These are phyloP conservation scores for Piper betle DNA, from an alignment of 164 flowering plant species.

Conservation along the genomic window DNA sequence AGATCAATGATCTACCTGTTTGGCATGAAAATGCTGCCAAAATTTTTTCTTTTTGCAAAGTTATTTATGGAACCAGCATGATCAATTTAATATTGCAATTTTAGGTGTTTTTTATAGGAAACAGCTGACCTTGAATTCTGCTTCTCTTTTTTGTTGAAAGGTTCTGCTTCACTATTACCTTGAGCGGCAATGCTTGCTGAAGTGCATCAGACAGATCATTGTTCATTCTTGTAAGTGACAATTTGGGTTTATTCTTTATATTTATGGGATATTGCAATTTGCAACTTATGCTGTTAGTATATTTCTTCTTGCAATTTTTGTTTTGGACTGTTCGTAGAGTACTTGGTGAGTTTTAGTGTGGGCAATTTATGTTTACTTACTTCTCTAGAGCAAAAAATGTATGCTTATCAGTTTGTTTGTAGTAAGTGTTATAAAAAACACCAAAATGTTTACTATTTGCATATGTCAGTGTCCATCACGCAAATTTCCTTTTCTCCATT, in stretches of 20 bases:
- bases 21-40: background rate
- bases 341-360: background rate
- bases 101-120: background rate
- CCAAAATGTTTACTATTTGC: background rate
- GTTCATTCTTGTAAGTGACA: constrained; percentile 48
- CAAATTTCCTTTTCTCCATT: background rate
- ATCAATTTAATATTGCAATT: background rate
- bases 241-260: background rate
- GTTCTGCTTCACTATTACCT: constrained; percentile 62
- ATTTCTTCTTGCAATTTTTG: no score
- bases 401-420: no score
- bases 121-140: background rate
- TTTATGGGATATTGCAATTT: background rate
- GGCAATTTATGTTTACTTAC: no score
- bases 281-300: no score
- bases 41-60: no score
- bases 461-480: background rate
- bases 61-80: background rate
- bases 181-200: constrained; percentile 91
- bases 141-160: constrained; percentile 21
- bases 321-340: no score
- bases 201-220: constrained; percentile 72
- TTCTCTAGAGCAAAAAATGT: no score
- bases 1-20: background rate
- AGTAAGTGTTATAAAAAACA: background rate